A percentile compares a stretch with the other conserved stretches of the same genome.
Evolutionary conservation across 2,329 filamentous ascomycete genomes (phyloP).

Genomic region (Clonostachys solani): DNA sequence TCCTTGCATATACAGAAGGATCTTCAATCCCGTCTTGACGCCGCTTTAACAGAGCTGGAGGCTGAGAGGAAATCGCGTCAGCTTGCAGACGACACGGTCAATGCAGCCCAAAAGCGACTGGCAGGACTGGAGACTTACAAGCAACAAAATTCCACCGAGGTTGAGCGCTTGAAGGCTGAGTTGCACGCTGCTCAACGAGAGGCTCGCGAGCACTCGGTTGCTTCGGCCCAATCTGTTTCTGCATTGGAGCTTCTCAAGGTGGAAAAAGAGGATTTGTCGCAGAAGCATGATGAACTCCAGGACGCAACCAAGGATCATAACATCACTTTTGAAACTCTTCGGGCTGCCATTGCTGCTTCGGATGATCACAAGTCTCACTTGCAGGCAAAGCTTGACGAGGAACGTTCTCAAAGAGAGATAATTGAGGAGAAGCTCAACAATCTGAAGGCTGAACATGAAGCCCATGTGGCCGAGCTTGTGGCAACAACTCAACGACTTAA

Average conservation of each 20-base stretch:
- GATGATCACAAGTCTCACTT: conserved; percentile 71
- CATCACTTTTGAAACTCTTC: conserved; percentile 68
- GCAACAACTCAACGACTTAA: conserved; percentile 67
- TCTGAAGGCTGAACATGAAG: conserved; percentile 79
- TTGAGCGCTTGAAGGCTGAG: conserved; percentile 81
- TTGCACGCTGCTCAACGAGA: conserved; percentile 75
- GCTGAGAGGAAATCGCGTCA: conserved; percentile 78
- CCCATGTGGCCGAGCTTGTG: conserved; percentile 73
- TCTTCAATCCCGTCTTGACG: conserved; percentile 72
- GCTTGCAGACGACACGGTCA: conserved; percentile 82
- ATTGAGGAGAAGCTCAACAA: conserved; percentile 72
- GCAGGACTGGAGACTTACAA: conserved; percentile 79
- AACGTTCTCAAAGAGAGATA: conserved; percentile 70
- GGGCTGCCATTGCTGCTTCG: conserved; percentile 74
- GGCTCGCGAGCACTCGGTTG: conserved; percentile 76
- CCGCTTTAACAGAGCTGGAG: conserved; percentile 65
- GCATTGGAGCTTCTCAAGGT: conserved; percentile 71
- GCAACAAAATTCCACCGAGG: conserved; percentile 77
- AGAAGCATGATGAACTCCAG: conserved; percentile 63
- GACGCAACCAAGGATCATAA: conserved; percentile 66
- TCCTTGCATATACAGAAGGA: conserved; percentile 77
- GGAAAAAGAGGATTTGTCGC: conserved; percentile 77
- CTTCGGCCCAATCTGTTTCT: conserved; percentile 71
- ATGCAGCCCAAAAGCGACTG: conserved; percentile 78
- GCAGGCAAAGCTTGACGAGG: conserved; percentile 79